A percentile compares a stretch with the other conserved stretches of the same genome.
Evolutionary conservation across 306 rosid species (phyloP).

Genomic region (Acacia melanoxylon): DNA sequence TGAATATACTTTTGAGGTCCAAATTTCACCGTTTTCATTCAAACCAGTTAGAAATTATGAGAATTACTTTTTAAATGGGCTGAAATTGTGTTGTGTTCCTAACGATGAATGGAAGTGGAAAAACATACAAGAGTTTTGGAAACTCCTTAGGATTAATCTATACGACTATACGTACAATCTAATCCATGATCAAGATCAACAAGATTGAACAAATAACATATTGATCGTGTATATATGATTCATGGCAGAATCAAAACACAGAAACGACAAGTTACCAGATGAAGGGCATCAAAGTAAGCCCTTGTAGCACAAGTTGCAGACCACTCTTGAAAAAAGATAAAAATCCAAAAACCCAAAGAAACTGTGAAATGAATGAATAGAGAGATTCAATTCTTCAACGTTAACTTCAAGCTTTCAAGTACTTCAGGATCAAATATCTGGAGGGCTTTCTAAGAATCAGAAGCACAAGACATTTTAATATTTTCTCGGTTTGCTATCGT

Average conservation of each 20-base stretch:
- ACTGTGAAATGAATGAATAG: not conserved
- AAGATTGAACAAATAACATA: not conserved
- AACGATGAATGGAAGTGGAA: no score
- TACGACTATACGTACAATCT: not conserved
- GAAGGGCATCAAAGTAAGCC: no score
- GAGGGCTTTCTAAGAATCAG: not conserved
- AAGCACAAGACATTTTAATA: not conserved
- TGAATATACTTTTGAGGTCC: not conserved
- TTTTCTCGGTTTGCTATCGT: not conserved
- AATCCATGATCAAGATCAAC: not conserved
- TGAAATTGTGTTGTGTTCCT: not conserved
- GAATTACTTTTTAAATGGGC: not conserved
- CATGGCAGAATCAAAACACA: not conserved
- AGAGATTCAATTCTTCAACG: not conserved
- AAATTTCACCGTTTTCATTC: not conserved
- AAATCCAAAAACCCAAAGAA: not conserved
- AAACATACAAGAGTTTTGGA: no score
- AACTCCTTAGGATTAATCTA: not conserved
- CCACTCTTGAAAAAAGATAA: not conserved
- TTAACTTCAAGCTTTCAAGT: not conserved
- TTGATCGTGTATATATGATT: not conserved
- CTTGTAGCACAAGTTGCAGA: no score
- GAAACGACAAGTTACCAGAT: no score
- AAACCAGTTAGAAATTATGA: not conserved
- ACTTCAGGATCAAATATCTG: not conserved